These are phyloP conservation scores for Sphaceloma murrayae DNA, from an alignment of 2,329 filamentous ascomycete species.

Conservation along the genomic window DNA sequence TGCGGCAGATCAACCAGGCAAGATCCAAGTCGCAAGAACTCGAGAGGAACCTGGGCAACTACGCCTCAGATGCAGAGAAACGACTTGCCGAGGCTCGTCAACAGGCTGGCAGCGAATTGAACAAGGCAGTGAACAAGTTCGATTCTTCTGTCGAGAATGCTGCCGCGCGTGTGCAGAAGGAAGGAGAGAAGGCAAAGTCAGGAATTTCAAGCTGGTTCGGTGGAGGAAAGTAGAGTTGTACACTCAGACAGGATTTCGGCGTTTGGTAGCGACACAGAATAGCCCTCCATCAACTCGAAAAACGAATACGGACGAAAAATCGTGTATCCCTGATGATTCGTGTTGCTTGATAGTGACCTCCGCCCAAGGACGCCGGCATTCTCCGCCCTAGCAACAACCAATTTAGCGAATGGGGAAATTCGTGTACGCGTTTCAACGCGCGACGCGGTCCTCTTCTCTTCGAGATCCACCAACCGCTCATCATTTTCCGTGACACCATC, in stretches of 20 bases:
- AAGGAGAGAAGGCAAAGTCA: slow-evolving; percentile 71
- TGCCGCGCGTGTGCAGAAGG: slow-evolving; percentile 42
- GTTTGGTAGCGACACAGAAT: no score
- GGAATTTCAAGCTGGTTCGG: slow-evolving; percentile 78
- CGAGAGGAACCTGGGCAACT: slow-evolving; percentile 49
- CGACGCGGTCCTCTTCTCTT: slow-evolving; percentile 9
- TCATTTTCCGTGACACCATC: not conserved
- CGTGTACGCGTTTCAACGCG: slow-evolving; percentile 12
- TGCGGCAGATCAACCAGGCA: slow-evolving; percentile 24
- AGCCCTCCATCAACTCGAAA: no score
- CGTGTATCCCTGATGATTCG: no score
- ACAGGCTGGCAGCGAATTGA: slow-evolving; percentile 48
- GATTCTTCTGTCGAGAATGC: slow-evolving; percentile 59
- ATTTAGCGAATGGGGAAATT: slow-evolving; percentile 15
- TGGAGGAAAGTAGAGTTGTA: slow-evolving; percentile 25
- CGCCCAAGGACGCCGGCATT: not conserved
- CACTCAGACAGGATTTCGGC: no score
- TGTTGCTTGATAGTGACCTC: no score
- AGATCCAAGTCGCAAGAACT: slow-evolving; percentile 50
- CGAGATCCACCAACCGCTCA: slow-evolving; percentile 3
- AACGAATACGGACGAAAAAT: no score
- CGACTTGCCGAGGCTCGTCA: slow-evolving; percentile 54
- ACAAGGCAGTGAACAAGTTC: slow-evolving; percentile 58
- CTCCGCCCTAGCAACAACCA: slow-evolving; percentile 15
- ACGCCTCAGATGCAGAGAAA: slow-evolving; percentile 48